Conservation (phyloP, 2,329 filamentous ascomycete genomes). For the Dactylellina haptotyla region DNA sequence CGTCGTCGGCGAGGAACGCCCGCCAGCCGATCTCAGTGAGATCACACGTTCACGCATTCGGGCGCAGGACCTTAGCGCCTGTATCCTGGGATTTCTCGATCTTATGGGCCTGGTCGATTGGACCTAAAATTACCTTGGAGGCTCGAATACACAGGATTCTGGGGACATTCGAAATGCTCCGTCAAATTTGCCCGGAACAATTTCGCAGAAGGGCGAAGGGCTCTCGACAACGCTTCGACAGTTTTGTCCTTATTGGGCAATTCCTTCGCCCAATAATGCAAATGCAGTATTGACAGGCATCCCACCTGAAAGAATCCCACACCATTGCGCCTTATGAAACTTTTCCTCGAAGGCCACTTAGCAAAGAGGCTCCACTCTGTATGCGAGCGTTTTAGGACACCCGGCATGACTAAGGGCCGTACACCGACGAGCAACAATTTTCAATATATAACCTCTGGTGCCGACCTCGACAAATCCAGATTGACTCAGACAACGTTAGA, state of each 20-base stretch:
- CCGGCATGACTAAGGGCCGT: constrained; percentile 30
- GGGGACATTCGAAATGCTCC: constrained; percentile 21
- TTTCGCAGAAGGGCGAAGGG: neutral
- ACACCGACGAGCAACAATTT: constrained; percentile 7
- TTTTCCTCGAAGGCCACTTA: constrained; percentile 8
- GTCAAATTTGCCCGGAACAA: constrained; percentile 18
- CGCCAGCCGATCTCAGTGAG: neutral
- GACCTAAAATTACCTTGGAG: constrained; percentile 20
- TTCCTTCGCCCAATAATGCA: neutral
- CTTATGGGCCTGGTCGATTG: constrained; percentile 7
- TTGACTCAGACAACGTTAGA: constrained; percentile 13
- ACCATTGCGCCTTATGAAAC: constrained; percentile 37
- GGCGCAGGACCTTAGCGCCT: constrained; percentile 1
- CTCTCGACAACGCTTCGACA: neutral
- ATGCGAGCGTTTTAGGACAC: constrained; percentile 14
- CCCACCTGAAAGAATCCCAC: constrained; percentile 24
- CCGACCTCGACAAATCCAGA: neutral
- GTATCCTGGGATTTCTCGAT: neutral
- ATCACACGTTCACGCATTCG: neutral
- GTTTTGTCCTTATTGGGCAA: constrained; percentile 11
- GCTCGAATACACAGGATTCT: constrained; percentile 5
- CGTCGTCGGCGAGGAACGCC: constrained; percentile 3
- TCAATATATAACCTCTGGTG: constrained; percentile 25
- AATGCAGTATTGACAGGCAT: constrained; percentile 25
- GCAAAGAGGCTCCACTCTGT: constrained; percentile 7